Conservation (phyloP, 441 rosid species). For the Pelargonium myrrhifolium region DNA sequence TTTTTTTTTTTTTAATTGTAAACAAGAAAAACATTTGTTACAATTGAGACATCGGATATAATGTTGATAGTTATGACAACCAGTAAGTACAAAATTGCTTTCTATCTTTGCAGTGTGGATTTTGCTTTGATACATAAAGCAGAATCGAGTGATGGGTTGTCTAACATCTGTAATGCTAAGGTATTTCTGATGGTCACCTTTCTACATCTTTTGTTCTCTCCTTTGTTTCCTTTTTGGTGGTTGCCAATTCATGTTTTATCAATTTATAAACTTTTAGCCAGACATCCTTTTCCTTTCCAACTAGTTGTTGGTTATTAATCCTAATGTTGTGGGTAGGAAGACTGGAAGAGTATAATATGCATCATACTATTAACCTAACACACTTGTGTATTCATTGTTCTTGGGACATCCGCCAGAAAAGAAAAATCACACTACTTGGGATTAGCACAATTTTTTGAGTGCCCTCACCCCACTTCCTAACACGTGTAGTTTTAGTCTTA, state of each 20-base stretch:
- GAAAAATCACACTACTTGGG: neutral
- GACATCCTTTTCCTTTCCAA: no score
- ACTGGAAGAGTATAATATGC: neutral
- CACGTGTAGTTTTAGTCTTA: no score
- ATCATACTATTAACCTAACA: neutral
- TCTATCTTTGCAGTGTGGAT: conserved; percentile 15
- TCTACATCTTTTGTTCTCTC: neutral
- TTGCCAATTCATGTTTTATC: neutral
- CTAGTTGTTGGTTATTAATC: neutral
- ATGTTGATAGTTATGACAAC: neutral
- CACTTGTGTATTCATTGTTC: no score
- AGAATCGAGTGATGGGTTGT: conserved; percentile 8
- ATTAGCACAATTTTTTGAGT: no score
- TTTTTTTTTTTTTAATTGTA: no score
- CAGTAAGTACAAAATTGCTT: neutral
- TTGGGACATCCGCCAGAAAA: no score
- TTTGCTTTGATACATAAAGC: conserved; percentile 11
- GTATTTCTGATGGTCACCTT: conserved; percentile 8
- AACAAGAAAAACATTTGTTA: no score
- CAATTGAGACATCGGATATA: neutral
- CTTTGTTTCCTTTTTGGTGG: neutral
- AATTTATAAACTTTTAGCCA: no score
- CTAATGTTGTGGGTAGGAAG: neutral
- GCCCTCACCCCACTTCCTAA: neutral
- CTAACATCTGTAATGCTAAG: conserved; percentile 9